Evolutionary conservation across 1,139 yeast species (phyloP).

Genomic region (Zygoascus meyerae): DNA sequence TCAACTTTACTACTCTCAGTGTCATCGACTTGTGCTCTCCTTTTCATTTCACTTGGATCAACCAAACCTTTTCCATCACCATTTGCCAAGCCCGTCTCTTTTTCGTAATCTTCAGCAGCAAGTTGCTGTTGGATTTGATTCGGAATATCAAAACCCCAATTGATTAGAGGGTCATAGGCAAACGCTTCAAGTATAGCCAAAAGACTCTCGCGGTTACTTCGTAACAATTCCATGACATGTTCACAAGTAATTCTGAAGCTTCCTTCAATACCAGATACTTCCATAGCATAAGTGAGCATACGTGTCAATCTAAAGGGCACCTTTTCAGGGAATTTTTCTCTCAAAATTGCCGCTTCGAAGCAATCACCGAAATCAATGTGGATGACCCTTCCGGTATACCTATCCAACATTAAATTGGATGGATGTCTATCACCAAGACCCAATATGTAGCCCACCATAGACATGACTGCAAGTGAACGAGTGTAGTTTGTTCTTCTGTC

Average conservation of each 20-base stretch:
- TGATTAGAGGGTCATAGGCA: conserved; percentile 96
- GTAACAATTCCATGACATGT: conserved; percentile 88
- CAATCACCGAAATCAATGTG: conserved; percentile 99
- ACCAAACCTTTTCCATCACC: conserved; percentile 7
- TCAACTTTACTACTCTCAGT: conserved; percentile 68
- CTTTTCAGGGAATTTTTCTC: conserved; percentile 96
- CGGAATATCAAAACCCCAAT: conserved; percentile 97
- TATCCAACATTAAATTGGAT: conserved; percentile 89
- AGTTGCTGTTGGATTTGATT: conserved; percentile 46
- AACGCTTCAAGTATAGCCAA: conserved; percentile 98
- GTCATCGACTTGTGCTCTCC: conserved; percentile 71
- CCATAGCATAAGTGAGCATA: conserved; percentile 98
- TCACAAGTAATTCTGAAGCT: conserved; percentile 95
- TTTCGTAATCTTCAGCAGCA: conserved; percentile 4
- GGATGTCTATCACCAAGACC: conserved; percentile 99
- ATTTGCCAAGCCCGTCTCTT: neutral
- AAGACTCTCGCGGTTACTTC: conserved; percentile 91
- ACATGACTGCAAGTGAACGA: conserved; percentile 94
- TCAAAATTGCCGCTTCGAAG: conserved; percentile 93
- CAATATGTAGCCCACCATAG: conserved; percentile 94
- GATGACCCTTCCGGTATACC: conserved; percentile 89
- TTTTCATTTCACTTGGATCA: conserved; percentile 60
- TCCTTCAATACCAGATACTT: conserved; percentile 97
- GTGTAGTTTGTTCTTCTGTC: conserved; percentile 96
- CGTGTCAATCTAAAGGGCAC: conserved; percentile 96